phyloP scores from a whole-genome alignment of 768 basidiomycete genomes.

The Lepiota venenata region DNA sequence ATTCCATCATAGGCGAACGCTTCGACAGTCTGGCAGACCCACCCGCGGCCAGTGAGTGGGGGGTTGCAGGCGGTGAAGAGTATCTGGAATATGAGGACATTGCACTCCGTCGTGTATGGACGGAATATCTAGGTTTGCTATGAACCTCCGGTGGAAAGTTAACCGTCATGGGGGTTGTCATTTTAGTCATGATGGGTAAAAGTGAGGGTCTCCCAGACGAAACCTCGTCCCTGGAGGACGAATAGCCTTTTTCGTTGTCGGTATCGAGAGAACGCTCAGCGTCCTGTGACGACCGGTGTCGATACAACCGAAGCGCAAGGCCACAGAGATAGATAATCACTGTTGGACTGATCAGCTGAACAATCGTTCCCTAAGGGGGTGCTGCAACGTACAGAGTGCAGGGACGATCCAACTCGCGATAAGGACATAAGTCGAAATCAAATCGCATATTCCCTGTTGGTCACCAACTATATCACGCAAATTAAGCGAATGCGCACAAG shows the following conservation, averaged over 20 bases:
- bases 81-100: not conserved
- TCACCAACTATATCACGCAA: conserved; percentile 13
- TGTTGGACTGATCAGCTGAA: conserved; percentile 17
- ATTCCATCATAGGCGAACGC: not conserved
- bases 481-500: not conserved
- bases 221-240: not conserved
- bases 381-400: conserved; percentile 17
- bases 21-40: not conserved
- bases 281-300: conserved; percentile 16
- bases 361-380: not conserved
- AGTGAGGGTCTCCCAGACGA: conserved; percentile 11
- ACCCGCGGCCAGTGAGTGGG: not conserved
- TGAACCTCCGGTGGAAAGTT: not conserved
- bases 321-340: conserved; percentile 42
- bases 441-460: conserved; percentile 19
- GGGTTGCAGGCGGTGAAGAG: conserved; percentile 1
- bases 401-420: conserved; percentile 25
- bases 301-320: conserved; percentile 34
- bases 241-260: not conserved
- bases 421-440: conserved; percentile 19
- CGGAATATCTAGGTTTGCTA: not conserved
- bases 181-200: conserved; percentile 12
- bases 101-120: not conserved
- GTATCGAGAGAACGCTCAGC: not conserved
- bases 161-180: not conserved